These are phyloP conservation scores for Neonectria sp. DNA, from an alignment of 2,329 filamentous ascomycete species.

Conservation along the genomic window DNA sequence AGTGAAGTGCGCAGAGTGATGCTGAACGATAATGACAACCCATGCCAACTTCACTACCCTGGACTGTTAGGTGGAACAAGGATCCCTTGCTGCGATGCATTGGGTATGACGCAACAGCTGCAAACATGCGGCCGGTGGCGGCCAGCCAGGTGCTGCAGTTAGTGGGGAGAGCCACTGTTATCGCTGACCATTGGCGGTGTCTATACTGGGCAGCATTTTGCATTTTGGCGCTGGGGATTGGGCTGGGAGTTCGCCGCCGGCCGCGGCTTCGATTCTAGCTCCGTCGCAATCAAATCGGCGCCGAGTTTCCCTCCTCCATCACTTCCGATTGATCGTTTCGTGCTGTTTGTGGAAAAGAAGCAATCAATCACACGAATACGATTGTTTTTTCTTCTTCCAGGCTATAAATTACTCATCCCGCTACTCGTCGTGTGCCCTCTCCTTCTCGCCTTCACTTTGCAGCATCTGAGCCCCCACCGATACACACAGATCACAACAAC, in stretches of 20 bases:
- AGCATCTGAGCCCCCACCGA: slow-evolving; percentile 14
- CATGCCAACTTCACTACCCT: slow-evolving; percentile 8
- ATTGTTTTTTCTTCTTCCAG: no score
- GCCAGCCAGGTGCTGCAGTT: slow-evolving; percentile 5
- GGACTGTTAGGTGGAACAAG: neutral
- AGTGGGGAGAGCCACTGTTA: neutral
- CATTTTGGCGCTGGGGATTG: slow-evolving; percentile 22
- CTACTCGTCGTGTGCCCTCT: neutral
- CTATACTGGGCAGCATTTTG: slow-evolving; percentile 23
- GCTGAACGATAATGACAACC: neutral
- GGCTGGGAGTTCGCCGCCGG: slow-evolving; percentile 7
- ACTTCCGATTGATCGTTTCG: neutral
- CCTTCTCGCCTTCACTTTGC: slow-evolving; percentile 2
- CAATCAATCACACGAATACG: neutral
- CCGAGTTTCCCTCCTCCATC: neutral
- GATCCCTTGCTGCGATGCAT: slow-evolving; percentile 9
- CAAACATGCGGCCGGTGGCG: slow-evolving; percentile 14
- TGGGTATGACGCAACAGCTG: slow-evolving; percentile 24
- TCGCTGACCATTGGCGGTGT: slow-evolving; percentile 25
- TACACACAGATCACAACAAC: slow-evolving; percentile 22
- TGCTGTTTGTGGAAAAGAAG: neutral
- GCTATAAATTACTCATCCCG: neutral
- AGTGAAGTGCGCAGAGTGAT: no score
- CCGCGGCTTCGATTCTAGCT: neutral
- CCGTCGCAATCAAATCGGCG: neutral